Base-by-base conservation (phyloP, 73 alveolate genomes). In the Blepharisma stoltei region DNA sequence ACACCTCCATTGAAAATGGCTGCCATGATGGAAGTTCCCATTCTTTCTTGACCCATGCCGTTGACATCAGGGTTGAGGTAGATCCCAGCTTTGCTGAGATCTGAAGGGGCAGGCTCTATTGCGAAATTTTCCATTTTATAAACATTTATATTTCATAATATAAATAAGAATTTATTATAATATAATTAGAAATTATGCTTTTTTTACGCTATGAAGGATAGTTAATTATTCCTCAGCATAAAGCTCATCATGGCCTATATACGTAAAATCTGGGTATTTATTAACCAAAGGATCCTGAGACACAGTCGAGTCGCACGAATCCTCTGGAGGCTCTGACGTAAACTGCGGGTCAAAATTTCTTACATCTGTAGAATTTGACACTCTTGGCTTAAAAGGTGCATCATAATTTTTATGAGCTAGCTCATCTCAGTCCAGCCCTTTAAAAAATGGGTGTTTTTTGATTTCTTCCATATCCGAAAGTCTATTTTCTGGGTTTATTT, bases 391-490 rank as follows among this genome's bases (percentile, higher is more conserved):
- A 50, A 77, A 83, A 7, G 98, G 98, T 11, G 98, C 97, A 41
- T 77, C 83, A 52, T 84, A 54, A 77, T 93, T 69, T 80, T 86
- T 90, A 49, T 78, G 68, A 46, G 70, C 86, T 55, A 93, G 89
- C 67, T 81, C 81, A 38, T 88, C 89, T 96, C 98, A 93, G 77
- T 93, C 91, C 7, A 93, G 88, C 18, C 83, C 88, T 50, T 60
- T 50, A 86, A 93, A 90, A 83, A 85, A 93, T 18, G 86, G 93
- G 81, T 91, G 95, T 20, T 87, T 84, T 71, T 82, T 90, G n/a
- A 93, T 82, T 71, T 85, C 96, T 48, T 88, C 89, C 54, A 85
- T 88, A 66, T 90, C 95, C 7, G 38, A 48, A 18, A 91, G 91
- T 80, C 87, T 82, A 18, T 90, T 82, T 25, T 94, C 97, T 21